Conservation (phyloP, 2,329 filamentous ascomycete species). For the Zymoseptoria pseudotritici region DNA sequence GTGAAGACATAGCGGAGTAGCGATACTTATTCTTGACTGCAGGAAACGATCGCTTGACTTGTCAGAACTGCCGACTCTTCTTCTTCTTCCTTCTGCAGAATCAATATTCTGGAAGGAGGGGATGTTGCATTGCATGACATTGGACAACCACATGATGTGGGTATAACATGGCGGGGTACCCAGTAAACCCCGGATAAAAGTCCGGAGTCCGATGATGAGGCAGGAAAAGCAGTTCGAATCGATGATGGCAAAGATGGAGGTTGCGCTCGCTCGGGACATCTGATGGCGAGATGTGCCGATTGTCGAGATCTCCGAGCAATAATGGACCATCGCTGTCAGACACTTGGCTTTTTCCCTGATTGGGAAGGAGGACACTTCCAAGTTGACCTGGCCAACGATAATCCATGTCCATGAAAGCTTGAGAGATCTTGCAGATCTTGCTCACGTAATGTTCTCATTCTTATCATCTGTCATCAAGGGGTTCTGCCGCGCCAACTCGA, state of each 20-base stretch:
- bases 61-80: not conserved
- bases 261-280: not conserved
- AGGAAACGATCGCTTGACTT: not conserved
- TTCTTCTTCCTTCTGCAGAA: not conserved
- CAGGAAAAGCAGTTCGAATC: not conserved
- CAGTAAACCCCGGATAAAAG: not conserved
- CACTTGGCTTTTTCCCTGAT: not conserved
- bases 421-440: not conserved
- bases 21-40: not conserved
- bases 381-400: not conserved
- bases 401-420: not conserved
- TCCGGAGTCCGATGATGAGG: not conserved
- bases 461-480: not conserved
- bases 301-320: not conserved
- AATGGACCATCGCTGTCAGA: not conserved
- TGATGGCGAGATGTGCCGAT: not conserved
- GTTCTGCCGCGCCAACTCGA: not conserved
- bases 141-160: not conserved
- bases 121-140: not conserved
- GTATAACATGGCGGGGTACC: not conserved
- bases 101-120: not conserved
- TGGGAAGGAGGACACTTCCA: not conserved
- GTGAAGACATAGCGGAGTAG: not conserved
- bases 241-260: not conserved
- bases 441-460: not conserved